Base-by-base conservation (phyloP, 2,329 filamentous ascomycete genomes). In the Albifimbria verrucaria region DNA sequence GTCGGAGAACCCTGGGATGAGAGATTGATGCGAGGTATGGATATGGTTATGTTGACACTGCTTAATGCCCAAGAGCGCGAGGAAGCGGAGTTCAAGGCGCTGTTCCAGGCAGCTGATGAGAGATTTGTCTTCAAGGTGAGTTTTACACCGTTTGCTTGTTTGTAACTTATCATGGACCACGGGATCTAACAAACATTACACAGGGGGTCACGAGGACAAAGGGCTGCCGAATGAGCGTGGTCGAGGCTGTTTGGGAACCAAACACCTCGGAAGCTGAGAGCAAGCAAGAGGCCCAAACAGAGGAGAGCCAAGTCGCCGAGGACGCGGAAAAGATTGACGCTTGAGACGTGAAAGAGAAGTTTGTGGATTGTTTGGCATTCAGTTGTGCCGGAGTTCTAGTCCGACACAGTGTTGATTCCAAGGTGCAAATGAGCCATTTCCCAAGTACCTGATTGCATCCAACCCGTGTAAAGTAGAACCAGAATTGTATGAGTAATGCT, bases 61-160 rank as follows among this genome's bases (percentile, higher is more conserved):
- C 66, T 80, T 36, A 82, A 82, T 56, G 72, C 78, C 2, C 73
- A 78, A 59, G 80, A 82, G 65, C 70, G 79, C 9, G 68, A 69
- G 3, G 73, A 77, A 55, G 61, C 64, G 6, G 77, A 79, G 55
- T 82, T 80, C 53, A 59, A 63, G 26, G 64, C 67, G 11, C 56
- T 82, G 10, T 81, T 82, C 56, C 61, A 57, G 49, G 60, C 65
- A 28, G 76, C 72, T 1, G 72, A 76, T 51, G 57, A 66, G 20
- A 62, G 75, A 1, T 79, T 79, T 54, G 61, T 67, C 1, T 78
- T 79, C 52, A 68, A 71, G 62, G 75, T 70, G 49, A 58, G 67
- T 54, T 12, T 18, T 20, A 7, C 1, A 1, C 4, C 6, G 6
- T 7, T 2, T 12, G 3, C 1, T 4, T 10, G n/a, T 10, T 5